Evolutionary conservation across 2,329 filamentous ascomycete genomes (phyloP).

Genomic region (Septoria linicola): DNA sequence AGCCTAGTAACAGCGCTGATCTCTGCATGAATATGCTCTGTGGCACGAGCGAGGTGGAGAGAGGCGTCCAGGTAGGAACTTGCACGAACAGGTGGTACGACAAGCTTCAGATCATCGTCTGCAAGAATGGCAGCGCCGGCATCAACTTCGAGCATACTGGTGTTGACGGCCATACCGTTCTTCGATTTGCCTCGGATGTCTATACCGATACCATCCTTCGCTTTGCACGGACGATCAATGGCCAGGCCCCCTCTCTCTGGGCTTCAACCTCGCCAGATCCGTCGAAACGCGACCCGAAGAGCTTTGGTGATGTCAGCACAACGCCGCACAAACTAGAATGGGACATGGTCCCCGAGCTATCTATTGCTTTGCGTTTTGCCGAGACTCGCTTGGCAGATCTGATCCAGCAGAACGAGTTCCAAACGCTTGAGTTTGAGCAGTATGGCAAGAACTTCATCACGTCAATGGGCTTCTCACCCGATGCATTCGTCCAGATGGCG

Average conservation of each 20-base stretch:
- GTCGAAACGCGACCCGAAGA: slow-evolving; percentile 83
- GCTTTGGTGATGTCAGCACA: slow-evolving; percentile 89
- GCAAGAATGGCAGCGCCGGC: slow-evolving; percentile 95
- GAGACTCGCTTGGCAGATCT: slow-evolving; percentile 92
- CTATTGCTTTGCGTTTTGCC: slow-evolving; percentile 87
- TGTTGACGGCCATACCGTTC: slow-evolving; percentile 93
- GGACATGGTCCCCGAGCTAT: slow-evolving; percentile 92
- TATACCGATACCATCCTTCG: slow-evolving; percentile 97
- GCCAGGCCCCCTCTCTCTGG: slow-evolving; percentile 88
- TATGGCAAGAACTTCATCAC: slow-evolving; percentile 99
- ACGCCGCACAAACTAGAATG: slow-evolving; percentile 95
- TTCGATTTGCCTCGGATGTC: slow-evolving; percentile 92
- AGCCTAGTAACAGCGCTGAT: slow-evolving; percentile 74
- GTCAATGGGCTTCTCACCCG: slow-evolving; percentile 92
- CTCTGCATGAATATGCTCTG: slow-evolving; percentile 99
- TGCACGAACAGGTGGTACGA: slow-evolving; percentile 99
- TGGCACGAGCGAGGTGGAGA: slow-evolving; percentile 85
- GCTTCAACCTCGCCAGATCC: slow-evolving; percentile 87
- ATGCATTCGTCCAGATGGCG: slow-evolving; percentile 98
- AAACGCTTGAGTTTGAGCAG: slow-evolving; percentile 80
- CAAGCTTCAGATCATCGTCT: slow-evolving; percentile 98
- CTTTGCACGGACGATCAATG: slow-evolving; percentile 93
- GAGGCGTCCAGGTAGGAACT: slow-evolving; percentile 92
- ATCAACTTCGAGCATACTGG: slow-evolving; percentile 99
- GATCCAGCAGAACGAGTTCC: slow-evolving; percentile 94